Conservation (phyloP, 73 alveolate species). For the Paramecium sonneborni region DNA sequence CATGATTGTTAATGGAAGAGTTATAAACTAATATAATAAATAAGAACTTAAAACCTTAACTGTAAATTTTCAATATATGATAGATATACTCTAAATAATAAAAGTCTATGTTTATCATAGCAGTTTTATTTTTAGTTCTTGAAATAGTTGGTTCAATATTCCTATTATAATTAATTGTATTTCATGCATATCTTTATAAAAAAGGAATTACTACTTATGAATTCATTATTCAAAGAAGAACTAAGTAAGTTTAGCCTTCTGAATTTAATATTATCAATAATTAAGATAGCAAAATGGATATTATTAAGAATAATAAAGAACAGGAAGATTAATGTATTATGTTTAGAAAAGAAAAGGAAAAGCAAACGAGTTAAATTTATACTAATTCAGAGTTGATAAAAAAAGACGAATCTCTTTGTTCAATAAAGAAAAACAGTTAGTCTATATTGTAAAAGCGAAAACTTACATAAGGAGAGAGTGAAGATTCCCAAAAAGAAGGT, state of each 20-base stretch:
- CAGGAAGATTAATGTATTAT: neutral
- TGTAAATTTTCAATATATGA: neutral
- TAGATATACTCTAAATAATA: neutral
- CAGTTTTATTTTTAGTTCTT: neutral
- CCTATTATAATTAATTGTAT: neutral
- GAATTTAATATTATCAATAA: neutral
- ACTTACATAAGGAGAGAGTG: neutral
- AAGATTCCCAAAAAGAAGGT: neutral
- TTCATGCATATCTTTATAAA: neutral
- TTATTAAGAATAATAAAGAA: neutral
- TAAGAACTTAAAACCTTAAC: neutral
- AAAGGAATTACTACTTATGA: conserved; percentile 3
- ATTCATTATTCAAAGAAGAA: neutral
- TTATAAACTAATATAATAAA: neutral
- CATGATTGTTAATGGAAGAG: neutral
- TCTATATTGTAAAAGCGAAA: neutral
- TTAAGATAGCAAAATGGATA: neutral
- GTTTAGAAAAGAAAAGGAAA: neutral
- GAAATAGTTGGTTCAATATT: neutral
- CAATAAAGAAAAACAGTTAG: neutral
- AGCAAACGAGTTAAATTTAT: neutral
- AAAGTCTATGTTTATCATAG: neutral
- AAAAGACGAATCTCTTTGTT: neutral
- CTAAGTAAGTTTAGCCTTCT: neutral
- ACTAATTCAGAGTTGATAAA: neutral